phyloP scores from a whole-genome alignment of 345 rosid genomes.

The Salix koriyanagi region DNA sequence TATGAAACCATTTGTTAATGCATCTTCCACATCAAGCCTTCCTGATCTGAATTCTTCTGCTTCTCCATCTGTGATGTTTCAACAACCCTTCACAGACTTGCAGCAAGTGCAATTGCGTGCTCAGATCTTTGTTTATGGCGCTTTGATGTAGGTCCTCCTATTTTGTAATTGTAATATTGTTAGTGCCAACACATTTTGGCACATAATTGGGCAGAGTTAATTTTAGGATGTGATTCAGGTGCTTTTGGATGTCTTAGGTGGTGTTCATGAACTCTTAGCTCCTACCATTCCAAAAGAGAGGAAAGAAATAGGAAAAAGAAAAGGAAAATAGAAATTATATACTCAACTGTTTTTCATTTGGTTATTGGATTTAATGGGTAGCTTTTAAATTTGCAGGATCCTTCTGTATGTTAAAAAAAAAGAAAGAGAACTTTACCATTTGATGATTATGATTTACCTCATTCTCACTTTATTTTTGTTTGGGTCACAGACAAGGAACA shows the following conservation, averaged over 20 bases:
- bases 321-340: not conserved
- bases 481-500: constrained; percentile 71
- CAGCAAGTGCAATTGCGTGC: constrained; percentile 99
- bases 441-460: not conserved
- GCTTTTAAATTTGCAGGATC: not conserved
- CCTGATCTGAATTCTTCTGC: constrained; percentile 66
- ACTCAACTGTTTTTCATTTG: not conserved
- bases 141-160: constrained; percentile 66
- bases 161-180: not conserved
- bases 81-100: constrained; percentile 88
- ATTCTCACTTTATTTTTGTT: not conserved
- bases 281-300: not conserved
- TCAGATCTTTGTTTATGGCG: constrained; percentile 97
- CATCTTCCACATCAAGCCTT: constrained; percentile 47
- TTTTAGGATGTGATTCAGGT: not conserved
- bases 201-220: not conserved
- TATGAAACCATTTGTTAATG: constrained; percentile 45
- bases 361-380: not conserved
- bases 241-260: not conserved
- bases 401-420: not conserved
- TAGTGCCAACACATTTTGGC: not conserved
- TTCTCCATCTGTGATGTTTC: constrained; percentile 50
- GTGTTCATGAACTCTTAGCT: not conserved
- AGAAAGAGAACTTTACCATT: not conserved
- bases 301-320: not conserved